Conservation (phyloP, 805 yeast genomes). For the Yamadazyma scolyti region DNA sequence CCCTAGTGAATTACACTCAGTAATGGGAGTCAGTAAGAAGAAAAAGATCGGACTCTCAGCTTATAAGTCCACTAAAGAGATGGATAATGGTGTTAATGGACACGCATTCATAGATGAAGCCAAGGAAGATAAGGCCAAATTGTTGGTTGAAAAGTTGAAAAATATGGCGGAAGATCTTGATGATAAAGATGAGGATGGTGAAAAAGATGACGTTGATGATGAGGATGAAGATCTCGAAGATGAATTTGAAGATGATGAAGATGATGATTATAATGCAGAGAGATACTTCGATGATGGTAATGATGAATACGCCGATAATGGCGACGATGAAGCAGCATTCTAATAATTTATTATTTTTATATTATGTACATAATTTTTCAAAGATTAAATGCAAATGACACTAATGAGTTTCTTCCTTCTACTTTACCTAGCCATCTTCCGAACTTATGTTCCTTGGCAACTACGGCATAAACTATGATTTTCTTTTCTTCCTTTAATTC, state of each 20-base stretch:
- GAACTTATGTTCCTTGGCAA: constrained; percentile 80
- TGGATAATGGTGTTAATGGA: constrained; percentile 9
- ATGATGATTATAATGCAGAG: constrained; percentile 77
- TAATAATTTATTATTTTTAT: constrained; percentile 20
- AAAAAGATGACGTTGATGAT: constrained; percentile 53
- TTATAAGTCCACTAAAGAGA: constrained; percentile 31
- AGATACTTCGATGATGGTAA: constrained; percentile 74
- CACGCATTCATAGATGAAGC: constrained; percentile 9
- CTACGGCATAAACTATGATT: constrained; percentile 52
- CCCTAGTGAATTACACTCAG: constrained; percentile 72
- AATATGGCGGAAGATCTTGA: constrained; percentile 59
- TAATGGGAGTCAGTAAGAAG: constrained; percentile 62
- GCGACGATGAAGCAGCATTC: constrained; percentile 67
- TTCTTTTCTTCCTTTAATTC: constrained; percentile 51
- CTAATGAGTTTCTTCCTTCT: constrained; percentile 67
- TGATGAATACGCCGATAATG: constrained; percentile 53
- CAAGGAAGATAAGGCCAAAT: constrained; percentile 37
- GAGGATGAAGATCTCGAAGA: constrained; percentile 61
- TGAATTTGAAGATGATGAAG: constrained; percentile 70
- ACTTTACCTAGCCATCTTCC: constrained; percentile 79
- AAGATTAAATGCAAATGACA: constrained; percentile 30
- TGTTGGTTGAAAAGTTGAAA: constrained; percentile 38
- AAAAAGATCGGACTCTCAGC: constrained; percentile 42
- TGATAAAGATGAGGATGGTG: constrained; percentile 67
- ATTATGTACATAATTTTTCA: constrained; percentile 7